These are phyloP conservation scores for Blastobotrys mokoenaii DNA, from an alignment of 805 yeast species.

Conservation along the genomic window DNA sequence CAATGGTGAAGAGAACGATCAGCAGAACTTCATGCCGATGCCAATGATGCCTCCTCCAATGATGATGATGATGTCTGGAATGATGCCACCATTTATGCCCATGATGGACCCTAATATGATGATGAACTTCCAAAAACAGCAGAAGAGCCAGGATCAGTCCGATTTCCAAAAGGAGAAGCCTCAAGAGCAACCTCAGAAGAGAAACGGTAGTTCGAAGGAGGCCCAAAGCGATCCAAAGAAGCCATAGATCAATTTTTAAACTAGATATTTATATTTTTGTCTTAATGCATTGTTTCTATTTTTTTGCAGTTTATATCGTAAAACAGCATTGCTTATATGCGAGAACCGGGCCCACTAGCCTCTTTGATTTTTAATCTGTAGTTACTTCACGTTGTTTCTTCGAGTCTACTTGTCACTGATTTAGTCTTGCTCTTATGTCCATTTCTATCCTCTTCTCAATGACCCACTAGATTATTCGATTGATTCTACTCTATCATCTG, in stretches of 20 bases:
- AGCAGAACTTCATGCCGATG: conserved; percentile 13
- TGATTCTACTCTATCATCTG: too few relatives aligned
- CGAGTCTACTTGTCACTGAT: too few relatives aligned
- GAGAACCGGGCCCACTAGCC: too few relatives aligned
- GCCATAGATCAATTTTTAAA: background rate
- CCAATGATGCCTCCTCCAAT: conserved; percentile 19
- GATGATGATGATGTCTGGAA: conserved; percentile 23
- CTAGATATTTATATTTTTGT: background rate
- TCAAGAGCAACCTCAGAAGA: background rate
- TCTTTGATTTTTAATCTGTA: too few relatives aligned
- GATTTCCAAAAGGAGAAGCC: conserved; percentile 2
- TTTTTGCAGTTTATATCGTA: too few relatives aligned
- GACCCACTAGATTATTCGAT: too few relatives aligned
- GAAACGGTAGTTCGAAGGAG: background rate
- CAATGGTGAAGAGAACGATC: conserved; percentile 4
- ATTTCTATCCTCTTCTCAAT: too few relatives aligned
- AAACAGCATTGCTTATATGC: too few relatives aligned
- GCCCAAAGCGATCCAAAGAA: background rate
- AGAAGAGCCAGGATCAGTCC: conserved; percentile 28
- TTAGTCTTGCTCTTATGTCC: too few relatives aligned
- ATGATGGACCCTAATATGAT: conserved; percentile 16
- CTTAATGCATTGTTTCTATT: too few relatives aligned
- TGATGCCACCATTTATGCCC: conserved; percentile 14
- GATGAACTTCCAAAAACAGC: conserved; percentile 8
- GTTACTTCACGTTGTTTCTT: too few relatives aligned